Percentiles rank a stretch among this genome's conserved stretches.
Conservation (phyloP, 2,329 filamentous ascomycete genomes). For the Sclerotinia spermophila region DNA sequence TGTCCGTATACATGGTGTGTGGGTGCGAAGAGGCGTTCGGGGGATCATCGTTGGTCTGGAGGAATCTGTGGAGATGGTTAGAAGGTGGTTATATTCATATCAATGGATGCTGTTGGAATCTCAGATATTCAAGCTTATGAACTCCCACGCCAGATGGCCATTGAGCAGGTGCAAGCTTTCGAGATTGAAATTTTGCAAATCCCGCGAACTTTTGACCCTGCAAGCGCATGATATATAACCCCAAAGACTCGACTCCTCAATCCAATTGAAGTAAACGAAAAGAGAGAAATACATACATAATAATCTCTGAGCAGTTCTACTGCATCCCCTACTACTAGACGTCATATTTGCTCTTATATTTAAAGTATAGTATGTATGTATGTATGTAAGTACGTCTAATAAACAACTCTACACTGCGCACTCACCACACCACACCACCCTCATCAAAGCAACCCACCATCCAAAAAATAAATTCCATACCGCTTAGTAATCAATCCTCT, state of each 20-base stretch:
- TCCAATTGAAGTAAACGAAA: neutral
- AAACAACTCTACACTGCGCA: neutral
- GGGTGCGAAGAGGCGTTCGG: neutral
- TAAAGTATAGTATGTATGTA: neutral
- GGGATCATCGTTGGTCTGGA: neutral
- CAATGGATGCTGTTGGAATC: too few relatives aligned
- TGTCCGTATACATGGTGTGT: slow-evolving; percentile 13
- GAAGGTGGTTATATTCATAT: neutral
- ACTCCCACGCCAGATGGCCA: neutral
- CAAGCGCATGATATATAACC: neutral
- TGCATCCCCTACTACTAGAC: slow-evolving; percentile 18
- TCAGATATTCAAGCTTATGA: too few relatives aligned
- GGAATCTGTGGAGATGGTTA: neutral
- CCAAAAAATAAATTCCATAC: slow-evolving; percentile 1
- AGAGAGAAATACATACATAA: slow-evolving; percentile 4
- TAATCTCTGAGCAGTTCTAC: slow-evolving; percentile 10
- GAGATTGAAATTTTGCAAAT: neutral
- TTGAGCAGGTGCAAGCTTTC: neutral
- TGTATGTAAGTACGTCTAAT: neutral
- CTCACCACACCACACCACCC: neutral
- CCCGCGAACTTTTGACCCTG: neutral
- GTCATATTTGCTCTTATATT: neutral
- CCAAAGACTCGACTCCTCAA: neutral
- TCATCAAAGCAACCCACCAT: neutral
- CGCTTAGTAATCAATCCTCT: neutral